phyloP scores from a whole-genome alignment of 169 alveolate genomes.

The Miamiensis avidus region DNA sequence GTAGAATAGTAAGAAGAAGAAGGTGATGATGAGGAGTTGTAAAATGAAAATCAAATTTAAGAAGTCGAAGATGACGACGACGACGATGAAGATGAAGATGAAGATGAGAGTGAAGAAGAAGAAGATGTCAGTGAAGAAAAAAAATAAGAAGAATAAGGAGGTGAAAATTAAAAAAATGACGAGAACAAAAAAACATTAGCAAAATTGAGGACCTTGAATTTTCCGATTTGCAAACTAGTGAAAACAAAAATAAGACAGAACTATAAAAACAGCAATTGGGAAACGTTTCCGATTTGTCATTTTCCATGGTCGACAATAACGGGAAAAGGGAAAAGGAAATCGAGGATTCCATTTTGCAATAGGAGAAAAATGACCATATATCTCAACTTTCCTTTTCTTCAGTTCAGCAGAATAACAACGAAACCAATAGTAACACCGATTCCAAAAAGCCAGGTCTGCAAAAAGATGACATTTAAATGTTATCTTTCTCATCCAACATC shows the following conservation, averaged over 20 bases:
- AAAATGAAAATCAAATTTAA: neutral
- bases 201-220: neutral
- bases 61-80: neutral
- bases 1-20: constrained; percentile 44
- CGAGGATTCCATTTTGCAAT: no score
- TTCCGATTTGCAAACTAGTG: neutral
- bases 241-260: no score
- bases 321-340: no score
- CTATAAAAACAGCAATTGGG: neutral
- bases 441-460: no score
- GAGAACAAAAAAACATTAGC: neutral
- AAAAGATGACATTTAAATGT: no score
- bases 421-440: no score
- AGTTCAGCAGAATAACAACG: no score
- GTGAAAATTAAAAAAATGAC: neutral
- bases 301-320: no score
- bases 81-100: constrained; percentile 25
- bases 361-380: no score
- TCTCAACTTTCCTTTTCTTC: no score
- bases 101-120: constrained; percentile 25
- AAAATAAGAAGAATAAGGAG: neutral
- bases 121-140: constrained; percentile 19
- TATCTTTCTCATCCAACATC: no score
- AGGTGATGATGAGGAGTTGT: constrained; percentile 33
- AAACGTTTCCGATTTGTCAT: neutral